phyloP scores from a whole-genome alignment of 2,329 filamentous ascomycete species.

The Sporothrix variecibatus region DNA sequence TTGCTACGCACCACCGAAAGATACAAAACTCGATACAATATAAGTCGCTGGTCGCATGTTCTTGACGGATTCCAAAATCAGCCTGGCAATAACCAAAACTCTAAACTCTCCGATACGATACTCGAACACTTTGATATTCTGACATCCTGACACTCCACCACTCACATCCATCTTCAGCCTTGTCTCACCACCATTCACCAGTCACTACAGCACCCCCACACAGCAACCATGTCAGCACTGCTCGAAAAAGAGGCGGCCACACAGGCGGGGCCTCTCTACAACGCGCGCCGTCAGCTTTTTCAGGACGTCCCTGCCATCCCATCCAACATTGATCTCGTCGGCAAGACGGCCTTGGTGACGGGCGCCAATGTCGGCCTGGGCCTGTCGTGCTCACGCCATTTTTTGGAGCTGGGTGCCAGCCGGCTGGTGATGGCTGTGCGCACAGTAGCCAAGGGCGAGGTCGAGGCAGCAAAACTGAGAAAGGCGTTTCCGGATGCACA shows the following conservation, averaged over 20 bases:
- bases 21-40: too few relatives aligned
- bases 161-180: neutral
- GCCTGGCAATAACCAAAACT: neutral
- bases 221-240: neutral
- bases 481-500: neutral
- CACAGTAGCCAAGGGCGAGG: neutral
- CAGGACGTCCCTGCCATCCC: neutral
- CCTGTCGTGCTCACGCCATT: neutral
- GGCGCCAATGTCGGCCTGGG: conserved; percentile 10
- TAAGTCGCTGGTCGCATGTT: neutral
- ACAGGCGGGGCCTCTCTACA: neutral
- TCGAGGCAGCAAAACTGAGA: neutral
- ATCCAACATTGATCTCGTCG: neutral
- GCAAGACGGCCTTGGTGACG: neutral
- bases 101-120: neutral
- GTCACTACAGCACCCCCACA: neutral
- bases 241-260: neutral
- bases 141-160: neutral
- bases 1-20: neutral
- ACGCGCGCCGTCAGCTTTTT: neutral
- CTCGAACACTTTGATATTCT: neutral
- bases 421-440: neutral
- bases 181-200: neutral
- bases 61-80: neutral
- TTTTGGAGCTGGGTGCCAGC: neutral